Evolutionary conservation across 306 rosid genomes (phyloP), one percentile per base, ranked within the genome.

Genomic region (Parietaria judaica): DNA sequence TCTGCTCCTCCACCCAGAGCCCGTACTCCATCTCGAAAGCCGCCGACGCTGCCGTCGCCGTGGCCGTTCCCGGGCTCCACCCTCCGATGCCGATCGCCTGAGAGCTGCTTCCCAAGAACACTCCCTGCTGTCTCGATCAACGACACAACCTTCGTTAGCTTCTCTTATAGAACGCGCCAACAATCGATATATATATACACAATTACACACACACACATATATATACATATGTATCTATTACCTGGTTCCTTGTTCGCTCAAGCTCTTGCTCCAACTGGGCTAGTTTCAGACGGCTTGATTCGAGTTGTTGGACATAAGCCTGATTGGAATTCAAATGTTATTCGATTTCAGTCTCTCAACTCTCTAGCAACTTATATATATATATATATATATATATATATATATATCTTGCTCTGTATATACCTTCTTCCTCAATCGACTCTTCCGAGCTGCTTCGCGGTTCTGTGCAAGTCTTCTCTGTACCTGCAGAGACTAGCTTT

Each of bases 251-350:
- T 51, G 87, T 74, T 76, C 73, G 84, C 47, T 74, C 83, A 69
- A 90, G 80, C 66, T 90, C 97, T 10, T 71, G 72, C 74, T 90
- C 97, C 79, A 90, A 65, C 61, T 84, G 88, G 67, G 79, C 77
- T 56, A 94, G 79, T 73, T 94, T 90, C 77, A 76, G 63, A 17
- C 95, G 84, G 72, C 97, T 90, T 58, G 86, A 69, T 79, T 90
- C 96, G 72, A 94, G 71, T 74, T 94, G 94, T 69, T 82, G 81
- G 59, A 94, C 99, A 81, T 94, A 94, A 56, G 88, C 95, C 99
- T 94, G 60, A 11, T 4, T 5, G 5, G 31, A 23, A 2, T 23
- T 23, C 31, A 23, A 23, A 23, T 23, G 31, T 23, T 23, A 23
- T 23, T 23, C 31, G 31, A 23, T 23, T 23, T 23, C 31, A 23